These are phyloP conservation scores for Suillus ampliporus DNA, from an alignment of 768 basidiomycete species.

Conservation along the genomic window DNA sequence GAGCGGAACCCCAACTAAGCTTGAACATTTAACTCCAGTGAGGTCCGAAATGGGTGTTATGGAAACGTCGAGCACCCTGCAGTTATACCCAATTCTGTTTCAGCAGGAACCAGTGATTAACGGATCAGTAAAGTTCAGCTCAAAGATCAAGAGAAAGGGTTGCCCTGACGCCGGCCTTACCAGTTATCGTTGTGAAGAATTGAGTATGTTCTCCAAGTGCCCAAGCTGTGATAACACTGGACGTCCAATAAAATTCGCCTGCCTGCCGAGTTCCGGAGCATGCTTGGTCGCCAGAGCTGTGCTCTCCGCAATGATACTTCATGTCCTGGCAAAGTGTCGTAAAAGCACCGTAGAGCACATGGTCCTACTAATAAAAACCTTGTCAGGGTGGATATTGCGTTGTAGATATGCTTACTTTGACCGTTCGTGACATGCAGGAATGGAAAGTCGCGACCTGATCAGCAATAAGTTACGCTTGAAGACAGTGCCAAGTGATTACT, in stretches of 20 bases:
- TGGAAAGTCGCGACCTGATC: not conserved
- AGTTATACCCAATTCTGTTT: not conserved
- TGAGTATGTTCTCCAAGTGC: not conserved
- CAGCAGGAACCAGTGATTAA: not conserved
- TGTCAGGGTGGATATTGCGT: not conserved
- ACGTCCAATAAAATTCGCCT: too few relatives aligned
- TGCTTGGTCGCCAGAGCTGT: constrained; percentile 1
- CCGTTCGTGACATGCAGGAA: not conserved
- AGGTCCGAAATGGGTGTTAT: too few relatives aligned
- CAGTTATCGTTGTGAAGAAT: not conserved
- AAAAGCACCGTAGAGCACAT: constrained; percentile 2
- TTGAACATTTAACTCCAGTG: not conserved
- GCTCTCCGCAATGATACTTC: not conserved
- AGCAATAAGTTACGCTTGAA: not conserved
- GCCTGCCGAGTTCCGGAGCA: not conserved
- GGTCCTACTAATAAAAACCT: not conserved
- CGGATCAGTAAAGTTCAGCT: too few relatives aligned
- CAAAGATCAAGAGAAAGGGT: not conserved
- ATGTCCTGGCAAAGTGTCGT: not conserved
- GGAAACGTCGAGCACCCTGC: not conserved
- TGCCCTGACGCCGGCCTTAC: not conserved
- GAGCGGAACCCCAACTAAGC: not conserved
- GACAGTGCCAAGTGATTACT: not conserved
- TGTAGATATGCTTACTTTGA: constrained; percentile 4
- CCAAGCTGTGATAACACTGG: not conserved